Evolutionary conservation across 768 basidiomycete genomes (phyloP).

Genomic region (Leccinum variicolor): DNA sequence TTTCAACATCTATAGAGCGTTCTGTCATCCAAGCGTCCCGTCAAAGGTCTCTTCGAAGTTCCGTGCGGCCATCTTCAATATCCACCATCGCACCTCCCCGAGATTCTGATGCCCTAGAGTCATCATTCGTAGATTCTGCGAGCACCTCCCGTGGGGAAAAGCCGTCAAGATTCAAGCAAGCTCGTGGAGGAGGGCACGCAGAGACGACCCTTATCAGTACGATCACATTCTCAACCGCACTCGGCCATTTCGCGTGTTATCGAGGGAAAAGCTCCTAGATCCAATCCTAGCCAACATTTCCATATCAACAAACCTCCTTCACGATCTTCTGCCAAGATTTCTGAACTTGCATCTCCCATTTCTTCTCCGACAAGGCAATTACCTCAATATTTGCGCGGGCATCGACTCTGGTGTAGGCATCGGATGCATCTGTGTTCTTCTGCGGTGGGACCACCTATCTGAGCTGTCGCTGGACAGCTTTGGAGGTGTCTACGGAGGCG

Average conservation of each 20-base stretch:
- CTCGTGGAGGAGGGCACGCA: slow-evolving; percentile 1
- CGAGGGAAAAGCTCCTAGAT: too few relatives aligned
- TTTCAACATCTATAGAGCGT: slow-evolving; percentile 40
- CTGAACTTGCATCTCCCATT: too few relatives aligned
- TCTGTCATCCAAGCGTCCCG: slow-evolving; percentile 42
- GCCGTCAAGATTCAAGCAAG: slow-evolving; percentile 48
- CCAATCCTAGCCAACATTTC: too few relatives aligned
- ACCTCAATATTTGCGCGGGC: too few relatives aligned
- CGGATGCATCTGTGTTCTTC: too few relatives aligned
- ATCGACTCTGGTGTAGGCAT: too few relatives aligned
- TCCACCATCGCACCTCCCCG: neutral
- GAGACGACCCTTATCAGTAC: slow-evolving; percentile 18
- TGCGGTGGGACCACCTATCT: too few relatives aligned
- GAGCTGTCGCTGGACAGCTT: too few relatives aligned
- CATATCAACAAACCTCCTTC: too few relatives aligned
- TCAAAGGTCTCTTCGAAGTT: slow-evolving; percentile 46
- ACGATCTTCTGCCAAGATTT: too few relatives aligned
- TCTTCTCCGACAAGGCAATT: too few relatives aligned
- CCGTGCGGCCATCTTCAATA: slow-evolving; percentile 36
- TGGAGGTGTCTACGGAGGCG: too few relatives aligned
- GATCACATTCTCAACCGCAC: slow-evolving; percentile 33
- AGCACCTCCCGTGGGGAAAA: slow-evolving; percentile 28
- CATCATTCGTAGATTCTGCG: neutral
- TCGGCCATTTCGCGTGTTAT: slow-evolving; percentile 22
- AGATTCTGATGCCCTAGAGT: neutral